phyloP scores from a whole-genome alignment of 352 stramenopile genomes.

The Nothophytophthora sp. region DNA sequence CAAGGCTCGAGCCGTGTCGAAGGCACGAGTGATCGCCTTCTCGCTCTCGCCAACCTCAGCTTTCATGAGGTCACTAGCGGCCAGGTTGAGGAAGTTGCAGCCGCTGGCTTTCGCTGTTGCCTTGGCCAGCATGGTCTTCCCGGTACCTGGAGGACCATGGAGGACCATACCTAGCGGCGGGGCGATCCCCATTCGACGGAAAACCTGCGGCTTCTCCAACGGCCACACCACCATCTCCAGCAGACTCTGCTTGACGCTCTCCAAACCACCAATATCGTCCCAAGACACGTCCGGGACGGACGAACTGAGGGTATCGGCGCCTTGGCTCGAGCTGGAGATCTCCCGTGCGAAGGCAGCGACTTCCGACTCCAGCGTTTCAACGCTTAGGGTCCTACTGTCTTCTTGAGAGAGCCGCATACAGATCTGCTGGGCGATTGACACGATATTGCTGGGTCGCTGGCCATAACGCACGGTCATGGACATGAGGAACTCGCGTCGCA shows the following conservation, averaged over 20 bases:
- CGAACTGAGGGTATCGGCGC: slow-evolving; percentile 35
- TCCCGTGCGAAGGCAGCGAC: slow-evolving; percentile 49
- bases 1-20: slow-evolving; percentile 67
- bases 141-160: slow-evolving; percentile 77
- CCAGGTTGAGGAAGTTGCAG: slow-evolving; percentile 86
- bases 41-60: slow-evolving; percentile 86
- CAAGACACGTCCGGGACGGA: slow-evolving; percentile 68
- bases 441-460: slow-evolving; percentile 77
- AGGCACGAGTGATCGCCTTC: slow-evolving; percentile 72
- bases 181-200: slow-evolving; percentile 78
- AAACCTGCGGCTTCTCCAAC: slow-evolving; percentile 78
- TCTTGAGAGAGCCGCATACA: slow-evolving; percentile 9
- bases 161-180: slow-evolving; percentile 78
- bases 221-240: slow-evolving; percentile 89
- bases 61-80: slow-evolving; percentile 79
- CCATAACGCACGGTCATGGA: slow-evolving; percentile 73
- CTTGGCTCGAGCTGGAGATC: slow-evolving; percentile 39
- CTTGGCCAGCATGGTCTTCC: slow-evolving; percentile 89
- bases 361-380: slow-evolving; percentile 32
- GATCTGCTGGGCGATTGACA: slow-evolving; percentile 53
- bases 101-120: slow-evolving; percentile 69
- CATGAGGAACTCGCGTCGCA: slow-evolving; percentile 51
- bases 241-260: slow-evolving; percentile 72
- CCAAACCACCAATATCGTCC: slow-evolving; percentile 74
- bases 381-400: slow-evolving; percentile 4